Percentiles rank a stretch among this genome's conserved stretches.
phyloP scores from a whole-genome alignment of 2,329 filamentous ascomycete species.

The Phaeomoniella chlamydospora region DNA sequence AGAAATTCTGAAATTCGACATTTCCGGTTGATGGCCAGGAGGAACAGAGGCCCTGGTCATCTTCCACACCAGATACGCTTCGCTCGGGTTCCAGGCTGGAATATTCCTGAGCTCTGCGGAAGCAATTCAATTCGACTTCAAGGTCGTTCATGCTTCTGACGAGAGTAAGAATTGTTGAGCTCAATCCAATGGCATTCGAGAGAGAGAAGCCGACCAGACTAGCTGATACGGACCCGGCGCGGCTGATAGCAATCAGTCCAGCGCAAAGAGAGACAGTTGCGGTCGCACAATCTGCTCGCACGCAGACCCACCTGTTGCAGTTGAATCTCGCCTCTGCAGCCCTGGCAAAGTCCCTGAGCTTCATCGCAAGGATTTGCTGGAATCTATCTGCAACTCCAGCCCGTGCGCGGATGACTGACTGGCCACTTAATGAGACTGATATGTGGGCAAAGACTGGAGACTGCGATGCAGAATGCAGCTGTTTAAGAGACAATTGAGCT shows the following conservation, averaged over 20 bases:
- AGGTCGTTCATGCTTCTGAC: constrained; percentile 42
- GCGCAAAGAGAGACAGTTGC: constrained; percentile 37
- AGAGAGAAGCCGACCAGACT: constrained; percentile 43
- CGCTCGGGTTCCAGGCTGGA: constrained; percentile 13
- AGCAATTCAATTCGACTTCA: constrained; percentile 38
- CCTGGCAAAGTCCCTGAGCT: constrained; percentile 31
- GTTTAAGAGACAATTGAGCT: constrained; percentile 32
- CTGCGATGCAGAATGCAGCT: constrained; percentile 30
- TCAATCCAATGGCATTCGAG: constrained; percentile 40
- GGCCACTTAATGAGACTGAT: constrained; percentile 35
- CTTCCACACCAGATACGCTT: constrained; percentile 4
- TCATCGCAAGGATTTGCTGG: constrained; percentile 33
- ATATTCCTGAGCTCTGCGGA: constrained; percentile 13
- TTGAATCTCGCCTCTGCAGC: constrained; percentile 37
- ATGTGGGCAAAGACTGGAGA: constrained; percentile 45
- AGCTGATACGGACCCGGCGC: constrained; percentile 31
- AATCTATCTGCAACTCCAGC: constrained; percentile 34
- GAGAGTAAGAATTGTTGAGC: constrained; percentile 34
- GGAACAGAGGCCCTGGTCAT: constrained; percentile 3
- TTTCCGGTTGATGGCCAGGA: constrained; percentile 42
- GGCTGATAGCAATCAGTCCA: constrained; percentile 32
- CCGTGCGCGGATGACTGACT: constrained; percentile 37
- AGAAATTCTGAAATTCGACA: constrained; percentile 63
- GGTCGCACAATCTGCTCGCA: constrained; percentile 40
- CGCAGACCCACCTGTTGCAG: constrained; percentile 42